Base-by-base conservation (phyloP, 2,329 filamentous ascomycete species). In the Thermomyces lanuginosus region DNA sequence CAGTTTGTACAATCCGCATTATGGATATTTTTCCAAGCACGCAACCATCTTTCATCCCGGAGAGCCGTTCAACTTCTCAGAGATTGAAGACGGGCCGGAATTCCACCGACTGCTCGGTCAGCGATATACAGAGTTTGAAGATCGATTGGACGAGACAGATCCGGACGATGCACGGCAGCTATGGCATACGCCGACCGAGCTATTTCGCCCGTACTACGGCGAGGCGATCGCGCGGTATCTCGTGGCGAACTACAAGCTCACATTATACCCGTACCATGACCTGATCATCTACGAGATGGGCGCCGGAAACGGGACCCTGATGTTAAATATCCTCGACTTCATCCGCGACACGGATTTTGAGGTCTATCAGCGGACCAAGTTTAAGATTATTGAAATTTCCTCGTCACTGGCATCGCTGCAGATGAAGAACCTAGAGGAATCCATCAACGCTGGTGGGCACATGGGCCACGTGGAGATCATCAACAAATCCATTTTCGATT, bases 201-300 rank as follows among this genome's bases (percentile, higher is more conserved):
- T 98, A 11, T 98, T 98, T 59, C 72, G 81, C 16, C 89, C 91
- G 0, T 91, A 86, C 56, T 98, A 98, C 51, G 91, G 86, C 46
- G 84, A 98, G 61, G 81, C 89, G 17, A 81, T 98, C 40, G 89
- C 86, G n/a, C 76, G 86, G 11, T 93, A 95, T 52, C 70, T 98
- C 22, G 75, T 95, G 39, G 76, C 81, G 39, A 93, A 98, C 60
- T 98, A 98, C 66, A 83, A 89, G 49, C 71, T 93, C 49, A 81
- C 80, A 22, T 71, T 82, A 30, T 95, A 89, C 50, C 89, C 89
- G 2, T 93, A 95, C 61, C 76, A 93, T 55, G 89, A 98, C 55
- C 69, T 98, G 27, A 80, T 92, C 43, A 91, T 98, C 51, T 98
- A 93, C 66, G 89, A 98, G 53, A 92, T 98, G 78, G 89, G 89